These are phyloP conservation scores for Bryopsis sp. DNA, from an alignment of 139 green algal genomes.

Conservation along the genomic window DNA sequence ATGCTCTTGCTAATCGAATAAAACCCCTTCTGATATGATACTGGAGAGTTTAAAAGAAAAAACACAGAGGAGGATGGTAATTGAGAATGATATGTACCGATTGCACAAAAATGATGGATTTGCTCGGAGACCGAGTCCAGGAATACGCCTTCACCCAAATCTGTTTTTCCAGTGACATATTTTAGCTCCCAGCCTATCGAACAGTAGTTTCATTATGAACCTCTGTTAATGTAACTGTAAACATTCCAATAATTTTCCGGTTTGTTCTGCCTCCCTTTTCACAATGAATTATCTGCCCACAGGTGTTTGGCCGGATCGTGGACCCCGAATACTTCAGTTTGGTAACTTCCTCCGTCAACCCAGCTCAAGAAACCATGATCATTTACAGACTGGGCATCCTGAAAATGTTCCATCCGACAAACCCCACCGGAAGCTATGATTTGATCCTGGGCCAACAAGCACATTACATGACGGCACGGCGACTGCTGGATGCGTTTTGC, in stretches of 20 bases:
- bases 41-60: too few relatives aligned
- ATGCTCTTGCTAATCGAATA: too few relatives aligned
- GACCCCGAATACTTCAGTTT: constrained; percentile 15
- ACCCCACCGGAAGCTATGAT: constrained; percentile 15
- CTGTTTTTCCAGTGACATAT: background rate
- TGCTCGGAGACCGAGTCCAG: too few relatives aligned
- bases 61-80: too few relatives aligned
- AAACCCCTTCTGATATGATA: too few relatives aligned
- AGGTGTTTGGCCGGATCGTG: constrained; percentile 19
- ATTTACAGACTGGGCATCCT: constrained; percentile 11
- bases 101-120: too few relatives aligned
- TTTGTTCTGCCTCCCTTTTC: background rate
- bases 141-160: background rate
- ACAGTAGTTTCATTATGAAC: too few relatives aligned
- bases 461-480: constrained; percentile 13
- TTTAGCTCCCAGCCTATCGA: too few relatives aligned
- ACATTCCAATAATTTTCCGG: too few relatives aligned
- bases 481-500: constrained; percentile 15
- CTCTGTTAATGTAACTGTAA: too few relatives aligned
- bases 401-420: constrained; percentile 14
- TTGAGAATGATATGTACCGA: too few relatives aligned
- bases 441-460: constrained; percentile 19
- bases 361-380: background rate
- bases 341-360: background rate
- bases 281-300: background rate